A percentile compares a stretch with the other conserved stretches of the same genome.
These are phyloP conservation scores for Escovopsis weberi DNA, from an alignment of 2,329 filamentous ascomycete species.

Conservation along the genomic window DNA sequence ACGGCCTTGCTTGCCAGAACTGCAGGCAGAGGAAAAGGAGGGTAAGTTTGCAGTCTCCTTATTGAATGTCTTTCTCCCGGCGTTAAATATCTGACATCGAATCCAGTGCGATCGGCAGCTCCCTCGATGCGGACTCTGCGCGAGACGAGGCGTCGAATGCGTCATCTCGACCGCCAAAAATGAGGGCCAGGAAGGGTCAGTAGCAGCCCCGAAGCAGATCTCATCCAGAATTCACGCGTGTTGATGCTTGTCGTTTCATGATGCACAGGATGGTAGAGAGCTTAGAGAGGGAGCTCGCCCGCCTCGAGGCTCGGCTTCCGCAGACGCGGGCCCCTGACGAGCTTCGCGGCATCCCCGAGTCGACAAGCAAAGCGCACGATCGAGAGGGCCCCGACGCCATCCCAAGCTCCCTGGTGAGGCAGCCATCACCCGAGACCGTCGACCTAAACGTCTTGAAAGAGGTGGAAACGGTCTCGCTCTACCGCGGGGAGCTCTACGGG, in stretches of 20 bases:
- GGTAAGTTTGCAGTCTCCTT: not conserved
- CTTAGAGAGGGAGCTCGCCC: constrained; percentile 2
- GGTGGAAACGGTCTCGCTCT: constrained; percentile 1
- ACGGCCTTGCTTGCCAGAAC: constrained; percentile 2
- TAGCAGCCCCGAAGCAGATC: not conserved
- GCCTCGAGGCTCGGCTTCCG: constrained; percentile 2
- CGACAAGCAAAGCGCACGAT: not conserved
- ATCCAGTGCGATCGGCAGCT: constrained; percentile 1
- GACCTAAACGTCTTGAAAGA: constrained; percentile 1
- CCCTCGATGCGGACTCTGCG: constrained; percentile 3
- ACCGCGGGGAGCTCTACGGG: constrained; percentile 1
- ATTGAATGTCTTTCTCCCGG: not conserved
- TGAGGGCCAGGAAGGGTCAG: constrained; percentile 3
- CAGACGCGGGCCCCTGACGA: not conserved
- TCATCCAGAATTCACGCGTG: not conserved
- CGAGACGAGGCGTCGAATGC: constrained; percentile 2
- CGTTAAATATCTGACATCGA: not conserved
- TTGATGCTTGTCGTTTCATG: not conserved
- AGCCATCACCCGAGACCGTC: not conserved
- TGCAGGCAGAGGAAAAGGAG: constrained; percentile 4
- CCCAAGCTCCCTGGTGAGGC: not conserved
- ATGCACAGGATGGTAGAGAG: not conserved
- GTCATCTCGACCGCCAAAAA: constrained; percentile 3
- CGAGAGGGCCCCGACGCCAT: not conserved
- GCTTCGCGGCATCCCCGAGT: not conserved